Base-by-base conservation (phyloP, 768 basidiomycete genomes). In the Collybiopsis luxurians region DNA sequence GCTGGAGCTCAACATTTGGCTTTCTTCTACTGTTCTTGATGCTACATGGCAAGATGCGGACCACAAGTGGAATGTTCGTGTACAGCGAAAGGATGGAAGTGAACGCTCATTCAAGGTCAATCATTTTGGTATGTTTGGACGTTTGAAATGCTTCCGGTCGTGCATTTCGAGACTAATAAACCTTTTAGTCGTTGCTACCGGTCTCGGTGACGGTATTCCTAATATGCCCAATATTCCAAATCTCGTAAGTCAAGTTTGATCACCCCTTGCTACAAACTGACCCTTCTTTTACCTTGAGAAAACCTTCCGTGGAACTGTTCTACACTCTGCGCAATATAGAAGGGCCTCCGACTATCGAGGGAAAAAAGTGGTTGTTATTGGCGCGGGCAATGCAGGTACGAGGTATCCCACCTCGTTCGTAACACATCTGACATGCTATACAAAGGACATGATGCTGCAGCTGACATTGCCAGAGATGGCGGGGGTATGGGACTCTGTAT, bases 1-100 rank as follows among this genome's bases (percentile, higher is more conserved):
- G 17, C 70, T 81, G n/a, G 81, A 82, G 34, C 67, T 83, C 52
- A 74, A 81, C 52, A 71, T 79, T 6, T 82, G 80, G 81, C 76
- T 72, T 1, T 67, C 73, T 1, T 64, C 76, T 1, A 60, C 56
- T 19, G 64, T 78, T 27, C 61, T 55, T 45, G 66, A 56, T 30
- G 63, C 71, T 4, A 57, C 56, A 9, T 67, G 71, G 67, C 28
- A 68, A 57, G 64, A 69, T n/a, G 57, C 57, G 19, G 19, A 27
- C 60, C 61, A 60, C 53, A 64, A 60, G 1, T 77, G 75, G 75
- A 68, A 67, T 3, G 68, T 77, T 17, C 49, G 34, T n/a, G 30
- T 58, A 1, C 30, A 38, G 4, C 47, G 64, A 64, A 31, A 61
- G 71, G 42, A 62, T 56, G 21, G 66, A 55, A 17, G 66, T 66